Evolutionary conservation across 176 grass and related monocot genomes (phyloP), one percentile per base, ranked within the genome.

Genomic region (Chrysopogon serrulatus): DNA sequence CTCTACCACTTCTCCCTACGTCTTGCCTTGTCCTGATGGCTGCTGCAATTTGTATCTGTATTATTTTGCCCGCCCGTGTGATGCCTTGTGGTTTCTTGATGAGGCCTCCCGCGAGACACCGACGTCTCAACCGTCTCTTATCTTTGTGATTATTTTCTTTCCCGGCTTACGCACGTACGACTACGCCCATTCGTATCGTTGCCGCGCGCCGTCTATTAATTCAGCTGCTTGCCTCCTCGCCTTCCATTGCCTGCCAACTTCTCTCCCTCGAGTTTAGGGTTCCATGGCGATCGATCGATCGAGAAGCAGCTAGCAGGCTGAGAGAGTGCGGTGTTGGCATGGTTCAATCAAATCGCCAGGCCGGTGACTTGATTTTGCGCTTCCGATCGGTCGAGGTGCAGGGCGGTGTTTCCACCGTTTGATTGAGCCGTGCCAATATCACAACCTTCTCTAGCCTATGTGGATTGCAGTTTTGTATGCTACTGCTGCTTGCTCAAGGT

Each of bases 361-460:
- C 81, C 75, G 31, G 36, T 31, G 33, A 16, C 42, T 12, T 34
- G 3, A 2, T 63, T 28, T 7, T 63, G 15, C 32, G 18, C 43
- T 31, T 8, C 2, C 5, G 6, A 28, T 60, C 54, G 21, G 18
- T 10, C 18, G 4, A 49, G 73, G 73, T 8, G 13, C 60, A 27
- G 11, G 59, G 11, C 4, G 18, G 4, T 27, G 23, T 44, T 37
- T 32, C 31, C 21, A 27, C 63, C 5, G 65, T 61, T 43, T 87
- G 91, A 93, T 93, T 93, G 91, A 90, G 88, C 88, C 91, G 88
- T 90, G 88, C 91, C 91, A 90, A 93, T 93, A 93, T 93, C 91
- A 69, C 44, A 87, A 86, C 48, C 86, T 82, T 88, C 73, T 82
- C 39, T 65, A 57, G 78, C 72, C 87, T 82, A 37, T 32, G 24